These are phyloP conservation scores for Pseudogymnoascus sp. DNA, from an alignment of 2,329 filamentous ascomycete species.

Conservation along the genomic window DNA sequence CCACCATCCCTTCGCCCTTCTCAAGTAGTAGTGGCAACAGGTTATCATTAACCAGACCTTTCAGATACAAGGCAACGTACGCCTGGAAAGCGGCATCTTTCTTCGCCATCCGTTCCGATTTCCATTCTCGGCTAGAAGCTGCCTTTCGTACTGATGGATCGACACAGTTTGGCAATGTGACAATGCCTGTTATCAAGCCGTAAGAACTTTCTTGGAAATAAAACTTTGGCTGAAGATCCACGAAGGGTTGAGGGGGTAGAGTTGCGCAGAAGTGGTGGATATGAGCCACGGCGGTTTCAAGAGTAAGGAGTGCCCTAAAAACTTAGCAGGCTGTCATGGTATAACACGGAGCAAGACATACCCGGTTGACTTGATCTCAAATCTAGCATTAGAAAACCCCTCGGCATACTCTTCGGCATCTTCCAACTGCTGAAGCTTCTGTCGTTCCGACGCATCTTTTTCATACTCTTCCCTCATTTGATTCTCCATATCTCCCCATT, in stretches of 20 bases:
- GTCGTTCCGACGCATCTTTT: slow-evolving; percentile 26
- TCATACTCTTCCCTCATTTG: slow-evolving; percentile 52
- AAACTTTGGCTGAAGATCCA: slow-evolving; percentile 63
- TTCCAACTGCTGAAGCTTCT: slow-evolving; percentile 20
- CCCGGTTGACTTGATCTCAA: slow-evolving; percentile 38
- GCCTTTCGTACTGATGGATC: slow-evolving; percentile 52
- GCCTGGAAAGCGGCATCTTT: slow-evolving; percentile 81
- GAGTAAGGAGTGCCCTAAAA: slow-evolving; percentile 58
- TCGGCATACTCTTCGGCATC: slow-evolving; percentile 28
- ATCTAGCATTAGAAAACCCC: slow-evolving; percentile 22
- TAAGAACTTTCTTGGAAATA: slow-evolving; percentile 37
- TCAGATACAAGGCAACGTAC: slow-evolving; percentile 61
- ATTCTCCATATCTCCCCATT: slow-evolving; percentile 62
- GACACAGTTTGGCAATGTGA: slow-evolving; percentile 65
- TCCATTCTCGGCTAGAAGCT: slow-evolving; percentile 52
- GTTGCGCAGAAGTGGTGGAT: slow-evolving; percentile 73
- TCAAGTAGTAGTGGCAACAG: slow-evolving; percentile 56
- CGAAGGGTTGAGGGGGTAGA: slow-evolving; percentile 50
- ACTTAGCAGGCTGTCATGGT: slow-evolving; percentile 13
- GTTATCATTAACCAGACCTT: slow-evolving; percentile 69
- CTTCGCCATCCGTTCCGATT: slow-evolving; percentile 61
- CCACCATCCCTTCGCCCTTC: slow-evolving; percentile 34
- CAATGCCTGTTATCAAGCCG: slow-evolving; percentile 45
- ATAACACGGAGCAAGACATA: slow-evolving; percentile 20
- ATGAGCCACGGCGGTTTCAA: slow-evolving; percentile 68